Base-by-base conservation (phyloP, 345 rosid species). In the Erucastrum elatum region DNA sequence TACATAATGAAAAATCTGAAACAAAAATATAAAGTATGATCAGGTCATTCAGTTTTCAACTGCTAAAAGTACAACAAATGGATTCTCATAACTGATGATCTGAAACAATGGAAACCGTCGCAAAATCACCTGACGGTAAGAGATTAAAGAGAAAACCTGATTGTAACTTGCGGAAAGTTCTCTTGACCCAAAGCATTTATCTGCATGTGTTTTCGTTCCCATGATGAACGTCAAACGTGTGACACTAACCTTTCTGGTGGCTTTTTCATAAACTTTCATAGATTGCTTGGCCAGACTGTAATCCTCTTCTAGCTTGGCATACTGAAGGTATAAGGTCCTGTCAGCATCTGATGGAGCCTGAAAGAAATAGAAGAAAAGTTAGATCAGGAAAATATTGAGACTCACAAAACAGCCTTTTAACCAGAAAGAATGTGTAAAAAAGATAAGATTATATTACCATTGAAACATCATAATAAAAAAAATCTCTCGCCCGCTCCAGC, bases 191-290 rank as follows among this genome's bases (percentile, higher is more conserved):
- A 64, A 93, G 82, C 99, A 95, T 90, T 75, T 95, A 97, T 58
- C 97, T 84, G 81, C 89, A 95, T 35, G 99, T 95, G 70, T 95
- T 98, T 79, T 90, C 99, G 70, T 95, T 95, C 33, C 99, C 98
- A 74, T 93, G 98, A 21, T 21, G 21, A 21, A 21, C 21, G 21
- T 21, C 21, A 21, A 21, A 21, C 21, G 21, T 21, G 21, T 21
- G 21, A 21, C 21, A 21, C 21, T 21, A 21, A 21, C 21, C 21
- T 21, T 21, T 21, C 21, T 21, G 21, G 21, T 21, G 21, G 21
- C 21, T 21, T 21, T 21, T 21, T 21, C 21, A 21, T 21, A 21
- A 21, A 21, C 21, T 21, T 21, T 21, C 21, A 21, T 21, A 21
- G 21, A 21, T 21, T 21, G 21, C 21, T 21, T 21, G 21, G 21